Percentiles rank a stretch among this genome's conserved stretches.
Evolutionary conservation across 108 stramenopile genomes (phyloP).

Genomic region (Skeletonema tropicum): DNA sequence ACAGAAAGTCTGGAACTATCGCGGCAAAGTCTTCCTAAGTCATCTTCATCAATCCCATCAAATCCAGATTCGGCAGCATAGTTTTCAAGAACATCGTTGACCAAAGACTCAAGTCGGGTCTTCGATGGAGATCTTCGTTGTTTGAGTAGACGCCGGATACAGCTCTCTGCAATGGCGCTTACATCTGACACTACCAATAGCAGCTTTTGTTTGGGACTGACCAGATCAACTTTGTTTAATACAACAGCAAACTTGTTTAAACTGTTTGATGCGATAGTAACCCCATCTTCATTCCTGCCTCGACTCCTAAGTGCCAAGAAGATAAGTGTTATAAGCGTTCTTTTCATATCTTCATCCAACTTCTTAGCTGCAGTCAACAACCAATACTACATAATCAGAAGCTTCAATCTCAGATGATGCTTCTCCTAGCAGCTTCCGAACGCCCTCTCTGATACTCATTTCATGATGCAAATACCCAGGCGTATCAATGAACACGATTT

Average conservation of each 20-base stretch:
- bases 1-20: constrained; percentile 66
- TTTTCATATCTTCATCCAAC: constrained; percentile 62
- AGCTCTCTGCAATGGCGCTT: constrained; percentile 71
- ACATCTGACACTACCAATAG: constrained; percentile 76
- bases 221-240: constrained; percentile 92
- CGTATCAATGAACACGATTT: constrained; percentile 90
- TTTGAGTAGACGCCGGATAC: constrained; percentile 42
- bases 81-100: constrained; percentile 29
- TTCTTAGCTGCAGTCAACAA: constrained; percentile 86
- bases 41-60: constrained; percentile 41
- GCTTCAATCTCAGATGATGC: constrained; percentile 68
- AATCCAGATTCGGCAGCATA: constrained; percentile 38
- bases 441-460: constrained; percentile 65
- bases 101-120: constrained; percentile 32
- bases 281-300: constrained; percentile 63
- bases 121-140: constrained; percentile 36
- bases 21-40: constrained; percentile 48
- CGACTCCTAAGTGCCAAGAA: constrained; percentile 55
- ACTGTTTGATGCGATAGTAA: constrained; percentile 10
- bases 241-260: constrained; percentile 80
- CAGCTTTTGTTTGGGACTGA: constrained; percentile 82
- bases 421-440: constrained; percentile 60
- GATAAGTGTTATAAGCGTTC: constrained; percentile 73
- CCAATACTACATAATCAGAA: constrained; percentile 81
- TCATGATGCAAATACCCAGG: constrained; percentile 85